phyloP scores from a whole-genome alignment of 2,329 filamentous ascomycete species.

The Penicillium sp. region DNA sequence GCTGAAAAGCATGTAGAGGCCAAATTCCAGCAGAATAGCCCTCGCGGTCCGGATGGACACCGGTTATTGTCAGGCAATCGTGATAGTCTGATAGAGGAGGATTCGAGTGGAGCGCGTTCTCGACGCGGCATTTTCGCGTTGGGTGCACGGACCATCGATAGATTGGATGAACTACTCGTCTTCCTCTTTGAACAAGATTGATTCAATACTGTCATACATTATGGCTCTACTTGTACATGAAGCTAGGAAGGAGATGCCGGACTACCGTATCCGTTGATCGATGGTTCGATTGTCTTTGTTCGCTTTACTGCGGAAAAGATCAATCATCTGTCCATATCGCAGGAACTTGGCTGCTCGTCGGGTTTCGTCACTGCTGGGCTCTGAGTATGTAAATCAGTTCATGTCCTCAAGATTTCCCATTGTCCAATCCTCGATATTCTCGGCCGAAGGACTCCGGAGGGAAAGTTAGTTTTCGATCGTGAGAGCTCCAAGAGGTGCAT shows the following conservation, averaged over 20 bases:
- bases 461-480: not conserved
- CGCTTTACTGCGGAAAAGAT: not conserved
- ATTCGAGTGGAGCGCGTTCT: not conserved
- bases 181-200: no score
- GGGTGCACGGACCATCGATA: constrained; percentile 5
- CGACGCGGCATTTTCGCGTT: constrained; percentile 11
- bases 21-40: not conserved
- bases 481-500: not conserved
- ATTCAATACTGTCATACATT: no score
- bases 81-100: not conserved
- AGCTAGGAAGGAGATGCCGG: no score
- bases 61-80: not conserved
- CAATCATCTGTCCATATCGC: not conserved
- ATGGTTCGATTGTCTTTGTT: not conserved
- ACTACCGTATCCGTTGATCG: not conserved
- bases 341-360: not conserved
- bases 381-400: not conserved
- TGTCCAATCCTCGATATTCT: not conserved
- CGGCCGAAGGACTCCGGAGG: not conserved
- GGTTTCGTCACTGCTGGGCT: not conserved
- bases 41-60: not conserved
- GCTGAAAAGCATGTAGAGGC: not conserved
- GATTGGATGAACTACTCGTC: not conserved
- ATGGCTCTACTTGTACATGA: not conserved
- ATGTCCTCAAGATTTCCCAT: not conserved